Percentiles rank a stretch among this genome's conserved stretches.
Conservation (phyloP, 2,329 filamentous ascomycete species). For the Fusarium sterilihyphosum region DNA sequence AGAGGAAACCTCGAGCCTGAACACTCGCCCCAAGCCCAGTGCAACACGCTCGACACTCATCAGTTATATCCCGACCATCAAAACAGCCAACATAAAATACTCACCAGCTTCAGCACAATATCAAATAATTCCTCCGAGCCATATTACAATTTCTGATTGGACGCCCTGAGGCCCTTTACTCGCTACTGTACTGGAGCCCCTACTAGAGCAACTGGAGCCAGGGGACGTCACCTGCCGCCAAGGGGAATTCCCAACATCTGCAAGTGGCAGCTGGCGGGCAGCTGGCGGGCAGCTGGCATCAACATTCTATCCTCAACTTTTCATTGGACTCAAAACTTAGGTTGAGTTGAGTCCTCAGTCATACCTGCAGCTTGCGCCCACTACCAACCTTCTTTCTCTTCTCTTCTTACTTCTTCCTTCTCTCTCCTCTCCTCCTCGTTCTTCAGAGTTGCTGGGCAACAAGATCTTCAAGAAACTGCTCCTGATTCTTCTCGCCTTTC, state of each 20-base stretch:
- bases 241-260: not conserved
- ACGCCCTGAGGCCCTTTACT: not conserved
- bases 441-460: not conserved
- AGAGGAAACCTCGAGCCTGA: not conserved
- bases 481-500: not conserved
- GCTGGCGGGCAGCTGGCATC: conserved; percentile 5
- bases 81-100: not conserved
- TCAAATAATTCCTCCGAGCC: not conserved
- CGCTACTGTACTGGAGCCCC: not conserved
- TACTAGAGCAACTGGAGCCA: not conserved
- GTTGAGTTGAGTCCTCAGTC: not conserved
- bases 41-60: not conserved
- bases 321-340: not conserved
- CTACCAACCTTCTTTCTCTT: not conserved
- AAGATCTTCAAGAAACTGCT: not conserved
- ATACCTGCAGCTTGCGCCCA: not conserved
- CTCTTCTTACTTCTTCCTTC: not conserved
- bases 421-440: too few species aligned
- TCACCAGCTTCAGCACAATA: fast-evolving
- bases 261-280: not conserved
- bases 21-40: not conserved
- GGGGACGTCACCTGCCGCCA: not conserved
- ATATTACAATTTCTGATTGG: fast-evolving
- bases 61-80: not conserved
- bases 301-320: not conserved